Percentiles rank a stretch among this genome's conserved stretches.
Conservation (phyloP, 2,329 filamentous ascomycete genomes). For the Mollisia scopiformis region DNA sequence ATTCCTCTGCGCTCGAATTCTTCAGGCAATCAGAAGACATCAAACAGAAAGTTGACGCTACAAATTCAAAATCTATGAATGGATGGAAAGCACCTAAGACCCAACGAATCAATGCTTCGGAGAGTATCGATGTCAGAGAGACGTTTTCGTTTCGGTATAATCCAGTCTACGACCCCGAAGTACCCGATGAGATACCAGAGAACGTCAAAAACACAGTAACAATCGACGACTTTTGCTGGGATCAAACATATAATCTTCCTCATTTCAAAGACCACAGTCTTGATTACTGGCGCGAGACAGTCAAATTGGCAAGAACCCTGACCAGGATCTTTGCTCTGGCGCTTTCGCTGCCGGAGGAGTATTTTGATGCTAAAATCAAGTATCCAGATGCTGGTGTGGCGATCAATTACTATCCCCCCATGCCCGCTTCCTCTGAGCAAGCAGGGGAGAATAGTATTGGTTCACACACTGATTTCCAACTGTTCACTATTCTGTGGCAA, state of each 20-base stretch:
- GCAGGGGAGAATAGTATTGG: constrained; percentile 38
- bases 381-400: constrained; percentile 46
- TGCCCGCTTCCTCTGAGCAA: constrained; percentile 18
- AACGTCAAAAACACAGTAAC: neutral
- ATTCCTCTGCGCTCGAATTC: constrained; percentile 31
- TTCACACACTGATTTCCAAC: constrained; percentile 46
- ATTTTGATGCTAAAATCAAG: constrained; percentile 53
- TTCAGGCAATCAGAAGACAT: constrained; percentile 35
- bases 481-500: constrained; percentile 49
- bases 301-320: constrained; percentile 46
- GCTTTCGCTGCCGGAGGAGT: constrained; percentile 51
- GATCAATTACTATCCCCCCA: constrained; percentile 35
- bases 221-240: constrained; percentile 40
- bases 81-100: constrained; percentile 14
- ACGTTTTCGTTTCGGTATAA: constrained; percentile 16
- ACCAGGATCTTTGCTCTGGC: constrained; percentile 54
- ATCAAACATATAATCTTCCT: constrained; percentile 28
- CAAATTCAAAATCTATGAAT: constrained; percentile 10
- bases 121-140: constrained; percentile 13
- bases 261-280: constrained; percentile 41
- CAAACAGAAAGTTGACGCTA: constrained; percentile 38
- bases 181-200: constrained; percentile 1
- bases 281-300: constrained; percentile 39
- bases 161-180: constrained; percentile 10
- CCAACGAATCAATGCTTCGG: constrained; percentile 12